These are phyloP conservation scores for Tylopilus vinaceipallidus DNA, from an alignment of 768 basidiomycete genomes.

Conservation along the genomic window DNA sequence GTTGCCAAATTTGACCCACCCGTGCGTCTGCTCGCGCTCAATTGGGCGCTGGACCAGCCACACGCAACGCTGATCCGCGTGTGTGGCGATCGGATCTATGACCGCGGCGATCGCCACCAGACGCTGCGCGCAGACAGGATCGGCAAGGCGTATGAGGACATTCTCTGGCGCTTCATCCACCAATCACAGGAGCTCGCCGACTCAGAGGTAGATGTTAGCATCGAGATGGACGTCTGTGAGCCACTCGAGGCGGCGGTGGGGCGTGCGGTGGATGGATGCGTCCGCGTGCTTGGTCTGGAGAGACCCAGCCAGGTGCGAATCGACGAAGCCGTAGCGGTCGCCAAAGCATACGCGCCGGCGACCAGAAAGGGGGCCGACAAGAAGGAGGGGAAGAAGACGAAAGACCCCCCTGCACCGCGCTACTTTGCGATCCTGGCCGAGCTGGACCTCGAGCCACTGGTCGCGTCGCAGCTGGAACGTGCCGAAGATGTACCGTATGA, in stretches of 20 bases:
- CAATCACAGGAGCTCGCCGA: conserved; percentile 58
- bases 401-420: conserved; percentile 38
- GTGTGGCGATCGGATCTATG: conserved; percentile 70
- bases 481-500: conserved; percentile 30
- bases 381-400: conserved; percentile 28
- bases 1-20: conserved; percentile 44
- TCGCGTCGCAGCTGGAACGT: conserved; percentile 42
- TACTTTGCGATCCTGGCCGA: conserved; percentile 84
- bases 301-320: conserved; percentile 57
- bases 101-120: conserved; percentile 85
- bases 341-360: conserved; percentile 40
- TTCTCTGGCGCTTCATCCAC: conserved; percentile 80
- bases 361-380: conserved; percentile 4
- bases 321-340: conserved; percentile 39
- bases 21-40: conserved; percentile 75
- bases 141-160: conserved; percentile 64
- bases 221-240: conserved; percentile 67
- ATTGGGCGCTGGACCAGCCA: conserved; percentile 66
- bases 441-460: conserved; percentile 51
- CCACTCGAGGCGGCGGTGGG: conserved; percentile 51
- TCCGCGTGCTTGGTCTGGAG: conserved; percentile 50
- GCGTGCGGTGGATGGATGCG: conserved; percentile 58
- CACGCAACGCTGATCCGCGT: conserved; percentile 66
- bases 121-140: conserved; percentile 59
- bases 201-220: conserved; percentile 60